Conservation (phyloP, 208 protist species). For the Leishmania turanica region DNA sequence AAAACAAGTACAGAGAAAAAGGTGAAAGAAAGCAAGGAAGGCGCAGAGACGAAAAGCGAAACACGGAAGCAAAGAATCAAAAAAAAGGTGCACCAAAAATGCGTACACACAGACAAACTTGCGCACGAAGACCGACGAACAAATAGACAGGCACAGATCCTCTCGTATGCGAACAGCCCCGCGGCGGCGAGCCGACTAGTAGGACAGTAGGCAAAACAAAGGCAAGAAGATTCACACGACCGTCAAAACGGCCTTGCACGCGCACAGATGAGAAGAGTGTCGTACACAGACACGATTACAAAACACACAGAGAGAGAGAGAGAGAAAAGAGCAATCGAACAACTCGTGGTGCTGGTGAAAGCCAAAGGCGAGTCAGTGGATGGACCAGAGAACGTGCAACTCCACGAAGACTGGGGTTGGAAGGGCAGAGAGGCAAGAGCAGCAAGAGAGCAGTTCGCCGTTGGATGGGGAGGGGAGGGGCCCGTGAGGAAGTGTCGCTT, state of each 20-base stretch:
- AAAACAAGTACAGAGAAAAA: conserved; percentile 6
- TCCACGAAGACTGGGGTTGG: too few species aligned
- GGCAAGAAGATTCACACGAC: not conserved
- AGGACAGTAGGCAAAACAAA: not conserved
- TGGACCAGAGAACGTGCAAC: too few species aligned
- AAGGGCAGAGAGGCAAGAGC: not conserved
- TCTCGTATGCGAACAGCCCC: not conserved
- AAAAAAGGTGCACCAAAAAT: conserved; percentile 1
- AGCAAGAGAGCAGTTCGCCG: not conserved
- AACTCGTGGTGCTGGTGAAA: not conserved
- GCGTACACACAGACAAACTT: not conserved
- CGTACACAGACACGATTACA: too few species aligned
- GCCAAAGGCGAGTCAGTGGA: not conserved
- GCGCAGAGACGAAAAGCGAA: conserved; percentile 10
- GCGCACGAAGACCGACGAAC: not conserved
- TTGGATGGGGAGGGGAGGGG: not conserved
- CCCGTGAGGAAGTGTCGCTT: not conserved
- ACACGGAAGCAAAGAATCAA: not conserved
- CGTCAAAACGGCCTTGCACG: not conserved
- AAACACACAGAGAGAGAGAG: not conserved
- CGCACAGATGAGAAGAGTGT: not conserved
- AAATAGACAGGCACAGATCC: not conserved
- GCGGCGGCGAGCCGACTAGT: not conserved
- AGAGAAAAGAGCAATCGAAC: not conserved
- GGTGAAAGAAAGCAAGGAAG: not conserved